A percentile compares a stretch with the other conserved stretches of the same genome.
phyloP scores from a whole-genome alignment of 768 basidiomycete species.

The Kwoniella botswanensis region DNA sequence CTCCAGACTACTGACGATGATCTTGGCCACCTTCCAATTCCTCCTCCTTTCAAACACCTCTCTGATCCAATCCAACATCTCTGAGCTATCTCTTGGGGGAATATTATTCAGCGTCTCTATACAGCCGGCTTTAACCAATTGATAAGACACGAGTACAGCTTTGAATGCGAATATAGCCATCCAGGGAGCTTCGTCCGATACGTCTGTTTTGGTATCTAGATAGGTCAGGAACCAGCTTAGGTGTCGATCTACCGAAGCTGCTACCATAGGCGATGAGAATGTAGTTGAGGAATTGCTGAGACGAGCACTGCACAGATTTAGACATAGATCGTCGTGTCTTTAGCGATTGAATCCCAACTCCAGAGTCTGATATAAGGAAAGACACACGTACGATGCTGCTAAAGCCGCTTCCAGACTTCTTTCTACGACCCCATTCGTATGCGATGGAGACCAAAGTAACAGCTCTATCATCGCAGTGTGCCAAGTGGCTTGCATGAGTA shows the following conservation, averaged over 20 bases:
- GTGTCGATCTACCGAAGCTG: conserved; percentile 31
- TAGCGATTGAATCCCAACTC: too few relatives aligned
- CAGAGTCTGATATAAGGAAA: too few relatives aligned
- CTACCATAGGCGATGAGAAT: conserved; percentile 21
- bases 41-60: conserved; percentile 23
- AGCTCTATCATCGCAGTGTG: conserved; percentile 43
- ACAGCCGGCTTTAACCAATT: conserved; percentile 27
- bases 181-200: conserved; percentile 37
- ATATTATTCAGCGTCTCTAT: conserved; percentile 6
- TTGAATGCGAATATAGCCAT: conserved; percentile 46
- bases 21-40: conserved; percentile 29
- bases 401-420: conserved; percentile 43
- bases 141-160: conserved; percentile 41
- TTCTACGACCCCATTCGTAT: conserved; percentile 48
- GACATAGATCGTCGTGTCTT: too few relatives aligned
- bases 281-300: conserved; percentile 15
- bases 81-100: conserved; percentile 8
- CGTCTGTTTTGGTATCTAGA: conserved; percentile 19
- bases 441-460: conserved; percentile 42
- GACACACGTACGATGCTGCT: conserved; percentile 38
- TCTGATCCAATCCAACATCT: conserved; percentile 35
- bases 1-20: conserved; percentile 31
- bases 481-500: conserved; percentile 33
- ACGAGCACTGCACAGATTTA: conserved; percentile 17
- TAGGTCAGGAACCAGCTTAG: conserved; percentile 38